phyloP scores from a whole-genome alignment of 805 yeast species.

The Isabelozyma pseudorhagii region DNA sequence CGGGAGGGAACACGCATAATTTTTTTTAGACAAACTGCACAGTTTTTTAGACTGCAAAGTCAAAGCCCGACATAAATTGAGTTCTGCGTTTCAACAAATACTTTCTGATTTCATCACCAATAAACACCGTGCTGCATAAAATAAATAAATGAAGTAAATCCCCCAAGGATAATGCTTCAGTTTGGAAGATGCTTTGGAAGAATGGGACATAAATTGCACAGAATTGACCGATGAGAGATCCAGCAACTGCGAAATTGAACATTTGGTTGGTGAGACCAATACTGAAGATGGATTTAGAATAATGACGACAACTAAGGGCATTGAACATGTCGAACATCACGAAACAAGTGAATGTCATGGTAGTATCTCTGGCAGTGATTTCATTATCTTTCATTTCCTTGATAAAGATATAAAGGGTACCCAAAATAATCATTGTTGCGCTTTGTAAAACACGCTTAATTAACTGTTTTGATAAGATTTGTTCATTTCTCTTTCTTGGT shows the following conservation, averaged over 20 bases:
- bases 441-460: constrained; percentile 72
- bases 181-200: constrained; percentile 89
- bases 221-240: constrained; percentile 84
- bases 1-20: no score
- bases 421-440: constrained; percentile 72
- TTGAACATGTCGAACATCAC: constrained; percentile 96
- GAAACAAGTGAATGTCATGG: constrained; percentile 98
- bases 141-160: constrained; percentile 64
- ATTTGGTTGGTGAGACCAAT: constrained; percentile 79
- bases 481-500: constrained; percentile 87
- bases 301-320: constrained; percentile 90
- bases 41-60: not conserved
- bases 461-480: constrained; percentile 69
- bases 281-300: constrained; percentile 77
- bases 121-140: constrained; percentile 76
- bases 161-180: constrained; percentile 75
- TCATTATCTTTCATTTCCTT: constrained; percentile 81
- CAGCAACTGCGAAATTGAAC: constrained; percentile 91
- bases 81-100: constrained; percentile 27
- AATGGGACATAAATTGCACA: constrained; percentile 93
- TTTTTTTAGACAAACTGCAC: not conserved
- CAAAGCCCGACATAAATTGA: constrained; percentile 2
- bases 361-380: constrained; percentile 92
- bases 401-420: constrained; percentile 84
- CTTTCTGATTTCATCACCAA: constrained; percentile 83